phyloP scores from a whole-genome alignment of 345 rosid genomes.

The Eucalyptus guilfoylei region DNA sequence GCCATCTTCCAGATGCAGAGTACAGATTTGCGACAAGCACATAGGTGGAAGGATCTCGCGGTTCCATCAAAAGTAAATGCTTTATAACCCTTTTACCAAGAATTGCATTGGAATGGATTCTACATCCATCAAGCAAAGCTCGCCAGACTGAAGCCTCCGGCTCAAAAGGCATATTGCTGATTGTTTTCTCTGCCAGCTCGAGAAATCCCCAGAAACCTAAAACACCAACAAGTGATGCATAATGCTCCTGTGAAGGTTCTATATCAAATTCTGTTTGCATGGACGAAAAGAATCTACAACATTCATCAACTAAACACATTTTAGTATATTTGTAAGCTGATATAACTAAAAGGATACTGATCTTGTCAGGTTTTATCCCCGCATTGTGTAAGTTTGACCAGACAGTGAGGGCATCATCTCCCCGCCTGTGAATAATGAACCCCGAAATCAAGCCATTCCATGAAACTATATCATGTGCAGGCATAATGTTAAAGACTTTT shows the following conservation, averaged over 20 bases:
- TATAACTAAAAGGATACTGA: conserved; percentile 39
- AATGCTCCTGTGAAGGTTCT: conserved; percentile 63
- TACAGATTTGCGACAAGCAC: conserved; percentile 68
- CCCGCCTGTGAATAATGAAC: conserved; percentile 58
- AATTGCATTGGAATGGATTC: conserved; percentile 41
- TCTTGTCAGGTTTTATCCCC: conserved; percentile 32
- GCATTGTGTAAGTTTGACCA: conserved; percentile 46
- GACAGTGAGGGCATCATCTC: conserved; percentile 40
- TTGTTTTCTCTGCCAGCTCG: conserved; percentile 61
- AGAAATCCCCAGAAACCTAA: conserved; percentile 70
- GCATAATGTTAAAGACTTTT: conserved; percentile 37
- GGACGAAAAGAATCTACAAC: conserved; percentile 43
- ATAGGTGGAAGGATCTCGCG: conserved; percentile 55
- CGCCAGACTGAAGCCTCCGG: conserved; percentile 50
- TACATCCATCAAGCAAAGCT: conserved; percentile 70
- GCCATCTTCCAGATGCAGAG: conserved; percentile 88
- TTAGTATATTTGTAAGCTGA: conserved; percentile 46
- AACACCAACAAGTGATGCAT: conserved; percentile 46
- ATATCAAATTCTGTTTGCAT: conserved; percentile 28
- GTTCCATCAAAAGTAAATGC: conserved; percentile 39
- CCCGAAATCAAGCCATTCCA: conserved; percentile 77
- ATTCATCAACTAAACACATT: conserved; percentile 33
- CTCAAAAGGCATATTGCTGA: conserved; percentile 36
- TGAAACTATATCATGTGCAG: conserved; percentile 39
- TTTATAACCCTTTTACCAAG: conserved; percentile 47